Evolutionary conservation across 2,329 filamentous ascomycete species (phyloP).

Genomic region (Phyllosticta capitalensis): DNA sequence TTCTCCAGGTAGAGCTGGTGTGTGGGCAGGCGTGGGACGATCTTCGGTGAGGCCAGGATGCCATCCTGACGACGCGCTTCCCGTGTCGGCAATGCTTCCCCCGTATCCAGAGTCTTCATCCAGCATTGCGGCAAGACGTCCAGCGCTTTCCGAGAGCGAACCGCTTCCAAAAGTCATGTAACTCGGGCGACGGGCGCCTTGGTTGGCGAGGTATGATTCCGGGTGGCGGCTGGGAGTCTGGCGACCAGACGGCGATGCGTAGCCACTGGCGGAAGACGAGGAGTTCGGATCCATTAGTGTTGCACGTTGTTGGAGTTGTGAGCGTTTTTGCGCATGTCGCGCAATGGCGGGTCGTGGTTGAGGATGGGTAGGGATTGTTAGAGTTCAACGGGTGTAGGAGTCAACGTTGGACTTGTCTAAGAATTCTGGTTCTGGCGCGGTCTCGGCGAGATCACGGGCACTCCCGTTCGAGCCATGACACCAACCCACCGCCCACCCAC

Average conservation of each 20-base stretch:
- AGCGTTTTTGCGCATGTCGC: slow-evolving; percentile 23
- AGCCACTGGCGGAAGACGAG: slow-evolving; percentile 17
- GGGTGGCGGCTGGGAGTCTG: slow-evolving; percentile 15
- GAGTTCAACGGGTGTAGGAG: not conserved
- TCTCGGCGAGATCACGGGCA: not conserved
- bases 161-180: slow-evolving; percentile 88
- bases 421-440: slow-evolving; percentile 2
- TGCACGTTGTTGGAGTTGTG: not conserved
- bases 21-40: slow-evolving; percentile 47
- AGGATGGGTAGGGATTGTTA: not conserved
- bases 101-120: slow-evolving; percentile 90
- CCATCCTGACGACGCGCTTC: slow-evolving; percentile 46
- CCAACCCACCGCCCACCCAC: not conserved
- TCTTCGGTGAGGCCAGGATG: slow-evolving; percentile 48
- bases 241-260: slow-evolving; percentile 13
- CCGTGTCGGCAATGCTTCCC: slow-evolving; percentile 59
- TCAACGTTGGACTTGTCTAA: not conserved
- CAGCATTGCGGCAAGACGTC: slow-evolving; percentile 69
- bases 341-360: slow-evolving; percentile 2
- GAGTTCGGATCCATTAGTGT: slow-evolving; percentile 5
- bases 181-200: slow-evolving; percentile 38
- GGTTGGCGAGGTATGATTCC: slow-evolving; percentile 8
- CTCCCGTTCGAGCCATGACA: not conserved
- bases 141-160: slow-evolving; percentile 69
- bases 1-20: slow-evolving; percentile 41